These are phyloP conservation scores for Hemisphaericaspora xylofermentans DNA, from an alignment of 1,139 yeast genomes.

Conservation along the genomic window DNA sequence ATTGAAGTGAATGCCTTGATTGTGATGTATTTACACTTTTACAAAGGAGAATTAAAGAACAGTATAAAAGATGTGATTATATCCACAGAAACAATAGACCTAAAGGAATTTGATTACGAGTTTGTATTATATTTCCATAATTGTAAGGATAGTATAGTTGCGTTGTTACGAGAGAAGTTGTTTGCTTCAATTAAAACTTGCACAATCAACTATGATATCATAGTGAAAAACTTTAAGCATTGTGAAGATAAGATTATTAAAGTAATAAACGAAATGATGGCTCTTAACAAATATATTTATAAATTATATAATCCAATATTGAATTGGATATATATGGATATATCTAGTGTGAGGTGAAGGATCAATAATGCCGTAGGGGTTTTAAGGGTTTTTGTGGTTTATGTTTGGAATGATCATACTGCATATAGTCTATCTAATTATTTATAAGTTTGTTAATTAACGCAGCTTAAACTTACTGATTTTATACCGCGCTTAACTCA, in stretches of 20 bases:
- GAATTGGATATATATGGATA: conserved; percentile 32
- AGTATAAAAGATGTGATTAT: not conserved
- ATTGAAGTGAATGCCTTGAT: conserved; percentile 11
- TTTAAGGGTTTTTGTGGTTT: too few relatives aligned
- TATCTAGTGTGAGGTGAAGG: too few relatives aligned
- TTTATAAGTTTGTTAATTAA: not conserved
- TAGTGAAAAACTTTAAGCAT: conserved; percentile 15
- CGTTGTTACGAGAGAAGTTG: conserved; percentile 8
- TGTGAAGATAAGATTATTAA: conserved; percentile 9
- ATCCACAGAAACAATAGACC: not conserved
- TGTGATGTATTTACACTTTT: conserved; percentile 7
- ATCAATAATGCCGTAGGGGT: too few relatives aligned
- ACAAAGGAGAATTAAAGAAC: not conserved
- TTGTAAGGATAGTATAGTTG: conserved; percentile 4
- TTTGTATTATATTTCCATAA: conserved; percentile 9
- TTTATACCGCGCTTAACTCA: conserved; percentile 41
- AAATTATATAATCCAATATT: conserved; percentile 27
- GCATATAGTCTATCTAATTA: conserved; percentile 1
- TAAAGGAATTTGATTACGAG: not conserved
- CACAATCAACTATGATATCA: not conserved
- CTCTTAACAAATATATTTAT: conserved; percentile 18
- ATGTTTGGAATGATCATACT: not conserved
- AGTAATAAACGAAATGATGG: conserved; percentile 11
- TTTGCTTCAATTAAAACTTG: not conserved
- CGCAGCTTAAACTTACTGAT: too few relatives aligned